Evolutionary conservation across 495 filamentous ascomycete genomes (phyloP), one percentile per base, ranked within the genome.

Genomic region (Hypoxylon lienhwacheense): DNA sequence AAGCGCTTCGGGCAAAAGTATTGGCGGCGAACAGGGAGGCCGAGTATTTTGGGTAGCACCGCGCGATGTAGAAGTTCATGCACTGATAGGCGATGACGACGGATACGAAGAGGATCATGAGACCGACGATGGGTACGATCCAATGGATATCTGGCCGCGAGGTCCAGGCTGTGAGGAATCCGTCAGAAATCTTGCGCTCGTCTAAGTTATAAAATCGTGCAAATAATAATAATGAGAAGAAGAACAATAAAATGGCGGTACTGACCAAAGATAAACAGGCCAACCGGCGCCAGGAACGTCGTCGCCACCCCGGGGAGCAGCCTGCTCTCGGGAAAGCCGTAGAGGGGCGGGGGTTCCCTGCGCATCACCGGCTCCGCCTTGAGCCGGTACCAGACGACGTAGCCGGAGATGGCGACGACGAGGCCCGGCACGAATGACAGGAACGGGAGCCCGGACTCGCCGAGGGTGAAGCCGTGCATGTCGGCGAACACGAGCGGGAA

Each of bases 401-500:
- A 85, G 2, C 79, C 80, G 8, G 74, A 55, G 7, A 86, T 81
- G 3, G 79, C 87, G 45, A 81, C 51, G 2, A 86, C 48, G 77
- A 89, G 87, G 5, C 86, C 87, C 1, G 88, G 79, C 48, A 89
- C 75, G 7, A 90, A 67, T n/a, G 86, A 84, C 21, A 87, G 65
- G 62, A 91, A 91, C 16, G 83, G 81, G 7, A 87, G 68, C 1
- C 88, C 88, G 1, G 78, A 75, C 61, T 87, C 82, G 67, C 81
- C 85, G 1, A 88, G 70, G 8, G 74, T 73, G 59, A 92, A 82
- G n/a, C 76, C 78, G 67, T 92, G 85, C 35, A 87, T 79, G 26
- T 80, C 73, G 11, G 70, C 50, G 64, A 90, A 92, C 22, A 90
- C 82, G 20, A 90, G 66, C 10, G 85, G 77, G 58, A 90, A 91